Percentiles rank a stretch among this genome's conserved stretches.
phyloP scores from a whole-genome alignment of 2,329 filamentous ascomycete genomes.

The Talaromyces piceae region DNA sequence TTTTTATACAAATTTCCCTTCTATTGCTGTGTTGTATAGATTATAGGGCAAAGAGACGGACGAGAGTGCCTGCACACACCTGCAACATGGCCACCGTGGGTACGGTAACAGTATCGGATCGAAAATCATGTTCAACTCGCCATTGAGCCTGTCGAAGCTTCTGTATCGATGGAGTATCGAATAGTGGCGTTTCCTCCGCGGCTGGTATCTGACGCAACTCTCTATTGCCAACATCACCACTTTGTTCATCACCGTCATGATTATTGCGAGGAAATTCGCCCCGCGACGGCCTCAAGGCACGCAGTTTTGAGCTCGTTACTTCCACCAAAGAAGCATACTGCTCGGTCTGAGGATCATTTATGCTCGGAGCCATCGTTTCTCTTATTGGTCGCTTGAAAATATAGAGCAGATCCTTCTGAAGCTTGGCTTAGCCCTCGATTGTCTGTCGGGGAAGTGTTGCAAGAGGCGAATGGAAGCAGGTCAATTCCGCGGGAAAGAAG shows the following conservation, averaged over 20 bases:
- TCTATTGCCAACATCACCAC: neutral
- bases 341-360: conserved; percentile 4
- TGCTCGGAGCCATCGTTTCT: conserved; percentile 8
- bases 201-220: neutral
- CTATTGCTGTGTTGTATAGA: too few species aligned
- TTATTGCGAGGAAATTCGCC: neutral
- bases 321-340: neutral
- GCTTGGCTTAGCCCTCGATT: neutral
- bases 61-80: conserved; percentile 11
- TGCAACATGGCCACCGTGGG: conserved; percentile 22
- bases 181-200: conserved; percentile 1
- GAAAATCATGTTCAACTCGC: conserved; percentile 18
- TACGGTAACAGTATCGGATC: conserved; percentile 22
- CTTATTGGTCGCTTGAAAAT: conserved; percentile 1
- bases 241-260: neutral
- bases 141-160: conserved; percentile 12
- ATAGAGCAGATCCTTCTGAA: neutral
- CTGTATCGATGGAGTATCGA: conserved; percentile 8
- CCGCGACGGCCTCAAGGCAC: conserved; percentile 1
- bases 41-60: neutral
- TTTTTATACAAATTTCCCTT: too few species aligned
- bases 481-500: conserved; percentile 13
- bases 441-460: conserved; percentile 8
- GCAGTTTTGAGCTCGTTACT: conserved; percentile 3
- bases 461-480: conserved; percentile 10